Base-by-base conservation (phyloP, 2,329 filamentous ascomycete species). In the Monilinia aucupariae region DNA sequence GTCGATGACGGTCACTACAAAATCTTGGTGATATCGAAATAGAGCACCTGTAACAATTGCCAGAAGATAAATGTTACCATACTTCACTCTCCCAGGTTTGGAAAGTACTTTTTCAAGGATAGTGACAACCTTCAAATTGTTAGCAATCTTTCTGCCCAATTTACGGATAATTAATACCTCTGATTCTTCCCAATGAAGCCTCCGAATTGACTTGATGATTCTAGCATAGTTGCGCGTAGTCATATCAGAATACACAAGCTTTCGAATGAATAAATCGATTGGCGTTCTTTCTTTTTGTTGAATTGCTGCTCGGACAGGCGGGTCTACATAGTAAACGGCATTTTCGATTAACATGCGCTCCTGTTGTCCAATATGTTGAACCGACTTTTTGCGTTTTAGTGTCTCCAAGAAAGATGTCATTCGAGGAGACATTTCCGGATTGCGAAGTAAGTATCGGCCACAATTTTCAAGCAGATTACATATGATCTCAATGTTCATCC, bases 401-500 rank as follows among this genome's bases (percentile, higher is more conserved):
- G 92, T 99, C 75, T 99, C 94, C 30, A 99, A 78, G 74, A 99
- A 99, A 0, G 91, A 93, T 1, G 82, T 80, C 94, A 99, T 99
- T 50, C 94, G 87, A 10, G 93, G 93, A 12, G 90, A 88, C 0
- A 96, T 97, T 66, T 97, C 92, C 0, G 91, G 88, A 69, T 94
- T 97, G 56, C 93, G 90, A 64, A 99, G 82, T 27, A 99, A 80
- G 75, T 97, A 99, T 22, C 94, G 86, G 50, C 94, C 94, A 72
- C 96, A 99, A 68, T 97, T 97, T 75, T 99, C 94, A 27, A 99
- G 82, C 34, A 99, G 81, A 72, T 96, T 96, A 72, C 92, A 96
- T 67, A 99, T 93, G 70, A 99, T 97, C 75, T 99, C 96, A 67
- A 99, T 97, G 72, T 99, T 99, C 90, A 97, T 97, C 65, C 93